Base-by-base conservation (phyloP, 176 grass and related monocot genomes). In the Avena eriantha region DNA sequence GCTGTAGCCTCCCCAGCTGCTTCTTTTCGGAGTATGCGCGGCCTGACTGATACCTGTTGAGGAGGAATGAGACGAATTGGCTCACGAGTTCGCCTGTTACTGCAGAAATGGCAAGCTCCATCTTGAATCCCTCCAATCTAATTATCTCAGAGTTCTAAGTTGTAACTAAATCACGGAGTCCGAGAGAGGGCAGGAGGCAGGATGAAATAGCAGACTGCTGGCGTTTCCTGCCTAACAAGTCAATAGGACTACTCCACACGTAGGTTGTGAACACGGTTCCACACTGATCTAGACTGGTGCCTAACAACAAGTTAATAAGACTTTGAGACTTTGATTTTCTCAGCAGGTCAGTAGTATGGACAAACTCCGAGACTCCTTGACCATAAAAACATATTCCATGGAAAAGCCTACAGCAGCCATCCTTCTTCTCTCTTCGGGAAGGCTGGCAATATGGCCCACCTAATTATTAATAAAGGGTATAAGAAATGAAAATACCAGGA, bases 51-150 rank as follows among this genome's bases (percentile, higher is more conserved):
- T 22, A 72, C 69, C 10, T 72, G n/a, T 50, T 31, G 22, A 3
- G 5, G 22, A 49, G 21, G 23, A 33, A 80, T 41, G 78, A 80
- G 41, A 80, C 26, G 15, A 80, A 41, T 70, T 35, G 68, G 68
- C 13, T 51, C 50, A 75, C 43, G 2, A 73, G 31, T 19, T 69
- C 65, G 18, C 65, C 65, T 10, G 65, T 16, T 35, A 69, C 65
- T 36, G 65, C 33, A 36, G 65, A 69, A 1, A 69, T 36, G 31
- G 65, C 33, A 36, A 69, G 65, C 33, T 69, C 65, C 65, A 69
- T 69, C 65, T 9, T 56, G 3, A 56, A 55, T n/a, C 35, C 10
- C 21, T 23, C n/a, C 7, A 15, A 33, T 64, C 23, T 1, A 63
- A 63, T 13, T 49, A 49, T 49, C 48, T 49, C 48, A 34, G 63